Percentiles rank a stretch among this genome's conserved stretches.
phyloP scores from a whole-genome alignment of 441 rosid species.

The Francoa sonchifolia region DNA sequence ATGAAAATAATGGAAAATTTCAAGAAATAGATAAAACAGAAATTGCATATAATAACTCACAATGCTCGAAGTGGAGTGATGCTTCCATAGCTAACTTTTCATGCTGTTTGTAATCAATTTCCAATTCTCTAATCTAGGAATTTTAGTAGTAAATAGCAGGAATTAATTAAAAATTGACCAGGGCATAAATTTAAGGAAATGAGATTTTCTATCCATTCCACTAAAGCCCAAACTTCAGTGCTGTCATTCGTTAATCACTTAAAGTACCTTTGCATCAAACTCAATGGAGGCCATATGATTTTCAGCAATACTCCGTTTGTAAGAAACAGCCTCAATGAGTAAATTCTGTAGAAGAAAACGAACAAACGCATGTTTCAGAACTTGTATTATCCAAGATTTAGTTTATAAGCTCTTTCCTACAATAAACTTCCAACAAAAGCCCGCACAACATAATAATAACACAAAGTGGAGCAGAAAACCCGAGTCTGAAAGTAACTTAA shows the following conservation, averaged over 20 bases:
- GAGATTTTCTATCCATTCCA: too few species aligned
- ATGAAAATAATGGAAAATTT: too few species aligned
- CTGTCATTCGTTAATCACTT: too few species aligned
- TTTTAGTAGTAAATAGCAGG: slow-evolving; percentile 9
- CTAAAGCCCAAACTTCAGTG: too few species aligned
- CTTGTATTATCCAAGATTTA: background rate
- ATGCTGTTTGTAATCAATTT: slow-evolving; percentile 55
- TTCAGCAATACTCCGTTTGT: slow-evolving; percentile 51
- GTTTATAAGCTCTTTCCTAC: too few species aligned
- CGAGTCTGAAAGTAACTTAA: slow-evolving; percentile 12
- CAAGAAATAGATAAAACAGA: background rate
- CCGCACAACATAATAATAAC: slow-evolving; percentile 1
- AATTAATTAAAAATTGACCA: slow-evolving; percentile 6
- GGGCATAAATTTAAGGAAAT: too few species aligned
- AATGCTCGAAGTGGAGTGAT: slow-evolving; percentile 34
- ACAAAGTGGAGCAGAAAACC: slow-evolving; percentile 1
- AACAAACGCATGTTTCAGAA: background rate
- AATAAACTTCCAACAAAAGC: slow-evolving; percentile 1
- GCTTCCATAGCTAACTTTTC: slow-evolving; percentile 57
- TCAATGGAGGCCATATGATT: slow-evolving; percentile 62
- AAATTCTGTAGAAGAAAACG: slow-evolving; percentile 27
- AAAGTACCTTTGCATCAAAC: slow-evolving; percentile 57
- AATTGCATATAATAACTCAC: slow-evolving; percentile 31
- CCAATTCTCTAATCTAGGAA: slow-evolving; percentile 56
- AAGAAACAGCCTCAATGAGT: slow-evolving; percentile 45